Evolutionary conservation across 106 monocot species (phyloP).

Genomic region (Dioscorea dumetorum): DNA sequence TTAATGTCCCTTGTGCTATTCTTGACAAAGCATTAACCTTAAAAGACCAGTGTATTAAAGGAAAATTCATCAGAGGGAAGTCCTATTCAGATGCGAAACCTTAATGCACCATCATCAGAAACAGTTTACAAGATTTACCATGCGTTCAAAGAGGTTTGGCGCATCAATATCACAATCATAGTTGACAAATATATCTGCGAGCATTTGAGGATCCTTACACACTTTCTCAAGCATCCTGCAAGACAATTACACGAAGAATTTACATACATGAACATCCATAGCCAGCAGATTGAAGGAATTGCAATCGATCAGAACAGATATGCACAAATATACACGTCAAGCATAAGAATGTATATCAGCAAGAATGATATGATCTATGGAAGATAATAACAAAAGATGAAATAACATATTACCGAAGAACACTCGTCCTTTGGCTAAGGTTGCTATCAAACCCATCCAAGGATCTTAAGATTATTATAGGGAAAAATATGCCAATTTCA

Average conservation of each 20-base stretch:
- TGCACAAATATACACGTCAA: too few relatives aligned
- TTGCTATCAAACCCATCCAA: conserved; percentile 76
- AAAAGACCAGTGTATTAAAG: neutral
- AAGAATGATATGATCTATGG: too few relatives aligned
- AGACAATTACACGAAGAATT: neutral
- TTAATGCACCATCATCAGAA: neutral
- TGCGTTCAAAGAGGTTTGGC: conserved; percentile 92
- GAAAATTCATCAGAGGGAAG: neutral
- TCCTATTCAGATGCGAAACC: conserved; percentile 1
- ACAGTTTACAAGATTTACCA: conserved; percentile 34
- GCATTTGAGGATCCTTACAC: conserved; percentile 95
- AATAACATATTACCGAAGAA: conserved; percentile 61
- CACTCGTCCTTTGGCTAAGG: conserved; percentile 64
- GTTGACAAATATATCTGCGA: conserved; percentile 93
- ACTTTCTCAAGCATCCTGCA: conserved; percentile 94
- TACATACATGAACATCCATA: neutral
- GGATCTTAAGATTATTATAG: conserved; percentile 78
- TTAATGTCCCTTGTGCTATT: conserved; percentile 65
- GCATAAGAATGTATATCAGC: too few relatives aligned
- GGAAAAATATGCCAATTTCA: conserved; percentile 95
- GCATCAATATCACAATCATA: conserved; percentile 97
- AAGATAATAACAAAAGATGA: neutral
- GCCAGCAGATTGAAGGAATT: neutral
- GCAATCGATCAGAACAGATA: neutral
- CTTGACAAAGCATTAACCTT: conserved; percentile 88